Evolutionary conservation across 2,329 filamentous ascomycete species (phyloP), one percentile per base, ranked within the genome.

Genomic region (Penicillium hesseltinei): DNA sequence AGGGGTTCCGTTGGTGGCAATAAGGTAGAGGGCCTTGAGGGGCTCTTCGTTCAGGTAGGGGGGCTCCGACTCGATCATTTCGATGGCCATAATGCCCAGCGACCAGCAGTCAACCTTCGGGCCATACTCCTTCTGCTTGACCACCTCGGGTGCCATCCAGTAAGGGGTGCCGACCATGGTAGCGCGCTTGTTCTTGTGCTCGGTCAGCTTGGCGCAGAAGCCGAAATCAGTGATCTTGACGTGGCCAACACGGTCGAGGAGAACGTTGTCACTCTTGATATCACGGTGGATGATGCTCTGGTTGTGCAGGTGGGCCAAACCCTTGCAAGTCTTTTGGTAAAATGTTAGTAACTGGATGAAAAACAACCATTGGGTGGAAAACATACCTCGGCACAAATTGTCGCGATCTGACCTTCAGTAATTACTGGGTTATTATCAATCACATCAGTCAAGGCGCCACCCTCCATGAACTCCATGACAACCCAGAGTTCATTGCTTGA

Each of bases 391-490:
- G 89, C 84, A 75, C 93, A 97, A 64, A 99, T 97, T 5, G 93
- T 97, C 10, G 94, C 91, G 70, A 99, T 99, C 75, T 99, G 94
- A 72, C 97, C 91, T 75, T 99, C 94, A 5, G 89, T 91, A 67
- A 99, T 97, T 56, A 88, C 86, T 2, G 89, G 85, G 76, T 97
- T 99, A 79, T 97, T 97, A 77, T 99, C 94, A 77, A 99, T 99
- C 59, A 99, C 92, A 80, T 99, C 94, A 1, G 94, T 99, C 74
- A 99, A 80, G 61, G 94, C 91, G 78, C 94, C 94, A 68, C 94
- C 94, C 78, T 99, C 94, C 94, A 99, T 99, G 71, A 92, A 99
- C 79, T 99, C 94, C 94, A 99, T 96, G 51, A 99, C 93, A 11
- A 99, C 92, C 94, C 94, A 99, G n/a, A 99, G 84, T 75, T 99